A percentile compares a stretch with the other conserved stretches of the same genome.
Conservation (phyloP, 2,329 filamentous ascomycete genomes). For the Alternaria viburni region DNA sequence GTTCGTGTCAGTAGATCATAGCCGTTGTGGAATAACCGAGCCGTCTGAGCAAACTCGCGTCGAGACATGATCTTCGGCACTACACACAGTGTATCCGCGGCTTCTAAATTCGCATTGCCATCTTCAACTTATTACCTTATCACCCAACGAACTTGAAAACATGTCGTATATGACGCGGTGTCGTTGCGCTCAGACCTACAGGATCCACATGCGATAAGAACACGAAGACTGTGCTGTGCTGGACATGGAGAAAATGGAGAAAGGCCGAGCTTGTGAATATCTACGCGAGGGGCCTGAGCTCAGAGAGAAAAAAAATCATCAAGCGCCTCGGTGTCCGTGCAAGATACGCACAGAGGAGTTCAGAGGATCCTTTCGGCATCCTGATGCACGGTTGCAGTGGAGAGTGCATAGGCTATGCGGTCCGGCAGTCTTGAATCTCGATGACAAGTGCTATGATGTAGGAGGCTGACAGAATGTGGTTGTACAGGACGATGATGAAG, state of each 20-base stretch:
- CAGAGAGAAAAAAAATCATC: background rate
- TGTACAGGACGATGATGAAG: background rate
- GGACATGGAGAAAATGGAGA: background rate
- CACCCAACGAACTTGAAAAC: background rate
- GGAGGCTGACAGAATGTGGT: background rate
- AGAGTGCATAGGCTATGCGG: background rate
- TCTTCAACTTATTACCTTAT: background rate
- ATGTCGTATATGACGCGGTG: background rate
- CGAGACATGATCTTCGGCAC: background rate
- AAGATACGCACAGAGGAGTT: background rate
- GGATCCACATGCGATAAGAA: constrained; percentile 9
- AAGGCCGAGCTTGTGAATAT: constrained; percentile 3
- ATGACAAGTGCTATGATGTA: background rate
- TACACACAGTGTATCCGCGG: background rate
- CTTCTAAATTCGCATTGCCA: background rate
- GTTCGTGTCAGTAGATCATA: background rate
- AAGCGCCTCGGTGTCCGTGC: background rate
- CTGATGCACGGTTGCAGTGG: background rate
- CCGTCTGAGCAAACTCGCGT: background rate
- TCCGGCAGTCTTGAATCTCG: background rate
- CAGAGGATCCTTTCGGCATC: background rate
- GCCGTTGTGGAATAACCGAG: background rate
- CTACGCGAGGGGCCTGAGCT: constrained; percentile 14
- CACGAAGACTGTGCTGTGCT: constrained; percentile 3
- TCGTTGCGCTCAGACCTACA: background rate